These are phyloP conservation scores for Penicillium verhagenii DNA, from an alignment of 495 filamentous ascomycete species.

Conservation along the genomic window DNA sequence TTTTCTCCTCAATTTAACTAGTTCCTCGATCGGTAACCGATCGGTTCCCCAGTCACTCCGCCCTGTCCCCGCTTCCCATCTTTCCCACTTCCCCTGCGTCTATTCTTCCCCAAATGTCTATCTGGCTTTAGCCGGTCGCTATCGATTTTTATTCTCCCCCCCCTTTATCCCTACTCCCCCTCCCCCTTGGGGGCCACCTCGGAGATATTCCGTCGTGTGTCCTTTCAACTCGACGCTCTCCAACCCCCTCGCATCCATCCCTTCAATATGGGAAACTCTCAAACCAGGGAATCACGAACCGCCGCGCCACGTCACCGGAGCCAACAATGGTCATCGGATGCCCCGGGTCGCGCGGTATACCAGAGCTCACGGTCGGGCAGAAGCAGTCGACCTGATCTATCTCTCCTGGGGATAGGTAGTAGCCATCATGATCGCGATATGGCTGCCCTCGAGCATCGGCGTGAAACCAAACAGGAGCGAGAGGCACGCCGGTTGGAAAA, in stretches of 20 bases:
- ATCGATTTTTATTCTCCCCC: neutral
- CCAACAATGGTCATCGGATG: conserved; percentile 39
- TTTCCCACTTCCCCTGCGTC: conserved; percentile 11
- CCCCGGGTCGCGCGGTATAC: conserved; percentile 35
- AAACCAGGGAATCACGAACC: conserved; percentile 58
- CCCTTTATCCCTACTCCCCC: conserved; percentile 1
- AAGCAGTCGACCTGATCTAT: conserved; percentile 56
- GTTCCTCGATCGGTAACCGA: conserved; percentile 14
- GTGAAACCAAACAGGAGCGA: conserved; percentile 88
- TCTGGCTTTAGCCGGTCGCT: conserved; percentile 1
- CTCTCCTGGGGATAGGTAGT: conserved; percentile 52
- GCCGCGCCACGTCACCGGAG: conserved; percentile 32
- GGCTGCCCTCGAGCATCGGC: conserved; percentile 51
- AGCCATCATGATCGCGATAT: conserved; percentile 37
- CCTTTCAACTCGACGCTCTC: conserved; percentile 2
- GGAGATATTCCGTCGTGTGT: conserved; percentile 17
- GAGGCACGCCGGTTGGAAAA: conserved; percentile 83
- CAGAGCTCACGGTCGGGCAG: conserved; percentile 46
- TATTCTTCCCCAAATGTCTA: conserved; percentile 7
- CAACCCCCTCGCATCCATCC: conserved; percentile 9
- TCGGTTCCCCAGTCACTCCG: conserved; percentile 27
- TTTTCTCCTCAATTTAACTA: too few species aligned
- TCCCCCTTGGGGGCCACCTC: conserved; percentile 20
- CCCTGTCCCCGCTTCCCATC: conserved; percentile 15
- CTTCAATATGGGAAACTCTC: conserved; percentile 56